These are phyloP conservation scores for Moesziomyces antarcticus DNA, from an alignment of 1,284 basidiomycete genomes.

Conservation along the genomic window DNA sequence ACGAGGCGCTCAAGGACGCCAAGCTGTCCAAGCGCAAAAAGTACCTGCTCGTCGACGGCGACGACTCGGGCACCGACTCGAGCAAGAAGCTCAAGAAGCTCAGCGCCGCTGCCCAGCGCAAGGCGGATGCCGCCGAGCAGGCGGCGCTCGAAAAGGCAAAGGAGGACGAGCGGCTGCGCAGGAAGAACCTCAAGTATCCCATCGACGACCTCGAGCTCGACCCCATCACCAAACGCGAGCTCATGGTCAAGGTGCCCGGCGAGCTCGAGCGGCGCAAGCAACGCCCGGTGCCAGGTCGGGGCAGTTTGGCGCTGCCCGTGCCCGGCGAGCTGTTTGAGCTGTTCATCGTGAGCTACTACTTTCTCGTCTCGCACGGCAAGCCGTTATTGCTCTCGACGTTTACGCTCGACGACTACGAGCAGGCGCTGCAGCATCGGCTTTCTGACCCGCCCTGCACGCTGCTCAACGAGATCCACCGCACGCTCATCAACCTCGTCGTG, in stretches of 20 bases:
- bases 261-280: conserved; percentile 51
- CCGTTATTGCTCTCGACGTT: conserved; percentile 89
- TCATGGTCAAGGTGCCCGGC: conserved; percentile 53
- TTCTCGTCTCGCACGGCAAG: conserved; percentile 88
- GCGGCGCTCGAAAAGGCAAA: conserved; percentile 43
- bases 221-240: conserved; percentile 62
- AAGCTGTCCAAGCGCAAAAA: conserved; percentile 72
- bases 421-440: conserved; percentile 81
- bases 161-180: conserved; percentile 73
- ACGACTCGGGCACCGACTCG: conserved; percentile 74
- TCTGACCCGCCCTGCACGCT: conserved; percentile 79
- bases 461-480: conserved; percentile 87
- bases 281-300: conserved; percentile 76
- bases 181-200: conserved; percentile 82
- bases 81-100: conserved; percentile 57
- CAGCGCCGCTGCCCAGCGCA: conserved; percentile 33
- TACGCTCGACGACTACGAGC: conserved; percentile 91
- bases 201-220: conserved; percentile 71
- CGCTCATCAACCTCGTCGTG: conserved; percentile 83
- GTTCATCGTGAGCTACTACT: conserved; percentile 90
- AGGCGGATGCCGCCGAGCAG: conserved; percentile 42
- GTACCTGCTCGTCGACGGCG: conserved; percentile 80
- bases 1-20: conserved; percentile 82
- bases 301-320: conserved; percentile 82
- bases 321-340: conserved; percentile 79